These are phyloP conservation scores for Tetrahymena elliotti DNA, from an alignment of 73 alveolate species.

Conservation along the genomic window DNA sequence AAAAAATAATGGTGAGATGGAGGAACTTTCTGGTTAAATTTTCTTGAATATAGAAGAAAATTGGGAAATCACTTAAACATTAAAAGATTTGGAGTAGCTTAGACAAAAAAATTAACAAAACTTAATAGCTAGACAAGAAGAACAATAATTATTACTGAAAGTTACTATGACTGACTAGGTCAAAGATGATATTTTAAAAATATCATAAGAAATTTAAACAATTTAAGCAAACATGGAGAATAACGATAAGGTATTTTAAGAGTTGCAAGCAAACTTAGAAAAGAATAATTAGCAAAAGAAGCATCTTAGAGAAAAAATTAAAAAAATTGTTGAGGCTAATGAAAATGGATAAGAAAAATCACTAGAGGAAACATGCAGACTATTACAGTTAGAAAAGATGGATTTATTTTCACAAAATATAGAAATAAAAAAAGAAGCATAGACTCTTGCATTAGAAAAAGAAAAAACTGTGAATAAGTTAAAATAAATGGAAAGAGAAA, in stretches of 20 bases:
- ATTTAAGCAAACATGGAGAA: background rate
- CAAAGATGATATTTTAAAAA: background rate
- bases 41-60: background rate
- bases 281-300: background rate
- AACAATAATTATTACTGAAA: background rate
- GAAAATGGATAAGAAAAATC: background rate
- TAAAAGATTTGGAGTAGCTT: background rate
- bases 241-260: background rate
- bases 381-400: background rate
- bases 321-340: background rate
- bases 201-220: background rate
- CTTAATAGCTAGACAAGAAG: background rate
- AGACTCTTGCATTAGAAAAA: background rate
- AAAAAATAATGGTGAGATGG: background rate
- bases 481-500: background rate
- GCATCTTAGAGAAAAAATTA: background rate
- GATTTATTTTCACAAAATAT: background rate
- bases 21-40: background rate
- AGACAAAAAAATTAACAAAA: background rate
- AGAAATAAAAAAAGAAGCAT: background rate
- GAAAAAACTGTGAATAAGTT: background rate
- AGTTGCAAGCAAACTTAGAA: background rate
- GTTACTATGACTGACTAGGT: background rate
- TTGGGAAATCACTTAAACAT: background rate
- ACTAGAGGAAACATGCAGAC: background rate